Conservation (phyloP, 2,329 filamentous ascomycete species). For the Tolypocladium amazonense region DNA sequence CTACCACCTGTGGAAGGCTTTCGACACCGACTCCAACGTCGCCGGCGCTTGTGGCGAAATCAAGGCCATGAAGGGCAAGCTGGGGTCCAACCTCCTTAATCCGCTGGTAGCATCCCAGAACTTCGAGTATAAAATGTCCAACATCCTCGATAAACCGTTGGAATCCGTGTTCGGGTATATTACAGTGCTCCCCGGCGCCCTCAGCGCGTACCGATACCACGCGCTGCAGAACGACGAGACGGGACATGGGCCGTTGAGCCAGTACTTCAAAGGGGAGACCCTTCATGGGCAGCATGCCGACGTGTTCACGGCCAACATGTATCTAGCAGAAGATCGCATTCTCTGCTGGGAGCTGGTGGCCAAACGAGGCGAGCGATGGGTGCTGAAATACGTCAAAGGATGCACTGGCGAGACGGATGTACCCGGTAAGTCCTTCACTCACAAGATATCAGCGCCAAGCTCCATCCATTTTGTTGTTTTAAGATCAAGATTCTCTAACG, state of each 20-base stretch:
- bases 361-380: slow-evolving; percentile 90
- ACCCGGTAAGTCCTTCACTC: slow-evolving; percentile 53
- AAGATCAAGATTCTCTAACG: neutral
- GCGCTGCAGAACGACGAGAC: slow-evolving; percentile 94
- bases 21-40: slow-evolving; percentile 95
- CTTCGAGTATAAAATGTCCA: slow-evolving; percentile 99
- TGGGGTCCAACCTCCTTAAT: slow-evolving; percentile 75
- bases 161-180: slow-evolving; percentile 98
- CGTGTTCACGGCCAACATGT: slow-evolving; percentile 97
- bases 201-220: slow-evolving; percentile 92
- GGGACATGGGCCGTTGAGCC: slow-evolving; percentile 86
- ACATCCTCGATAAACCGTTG: slow-evolving; percentile 93
- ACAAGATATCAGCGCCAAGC: neutral
- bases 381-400: slow-evolving; percentile 93
- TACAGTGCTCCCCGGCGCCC: slow-evolving; percentile 86
- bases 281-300: slow-evolving; percentile 92
- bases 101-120: slow-evolving; percentile 95
- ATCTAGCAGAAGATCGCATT: slow-evolving; percentile 81
- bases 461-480: too few species aligned
- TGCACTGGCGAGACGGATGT: slow-evolving; percentile 98
- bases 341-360: slow-evolving; percentile 92
- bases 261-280: slow-evolving; percentile 99
- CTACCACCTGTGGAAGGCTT: slow-evolving; percentile 99
- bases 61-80: slow-evolving; percentile 88
- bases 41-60: slow-evolving; percentile 96